Evolutionary conservation across 805 yeast species (phyloP).

Genomic region (Maudiozyma saulgeensis): DNA sequence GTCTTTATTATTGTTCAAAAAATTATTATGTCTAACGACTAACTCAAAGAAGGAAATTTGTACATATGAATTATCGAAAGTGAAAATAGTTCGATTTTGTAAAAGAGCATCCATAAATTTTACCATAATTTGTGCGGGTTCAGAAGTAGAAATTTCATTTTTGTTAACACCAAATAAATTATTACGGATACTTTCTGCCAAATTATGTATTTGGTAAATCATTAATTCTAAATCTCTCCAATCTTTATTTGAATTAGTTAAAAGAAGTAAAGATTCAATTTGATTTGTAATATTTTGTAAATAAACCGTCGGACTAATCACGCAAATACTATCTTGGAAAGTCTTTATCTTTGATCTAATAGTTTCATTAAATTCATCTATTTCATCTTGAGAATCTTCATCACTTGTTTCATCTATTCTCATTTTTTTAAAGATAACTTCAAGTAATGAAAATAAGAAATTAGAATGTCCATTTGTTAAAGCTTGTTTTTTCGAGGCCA

Average conservation of each 20-base stretch:
- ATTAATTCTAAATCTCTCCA: slow-evolving; percentile 89
- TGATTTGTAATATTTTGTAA: slow-evolving; percentile 51
- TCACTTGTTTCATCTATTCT: slow-evolving; percentile 69
- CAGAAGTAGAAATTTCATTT: slow-evolving; percentile 51
- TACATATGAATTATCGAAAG: slow-evolving; percentile 67
- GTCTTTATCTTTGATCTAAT: slow-evolving; percentile 57
- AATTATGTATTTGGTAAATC: slow-evolving; percentile 66
- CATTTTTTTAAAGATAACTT: slow-evolving; percentile 67
- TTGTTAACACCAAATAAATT: slow-evolving; percentile 66
- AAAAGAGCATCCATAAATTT: slow-evolving; percentile 24
- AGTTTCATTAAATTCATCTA: slow-evolving; percentile 71
- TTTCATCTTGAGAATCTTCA: slow-evolving; percentile 63
- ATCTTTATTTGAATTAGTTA: slow-evolving; percentile 26
- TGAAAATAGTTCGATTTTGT: slow-evolving; percentile 29
- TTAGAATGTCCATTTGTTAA: slow-evolving; percentile 35
- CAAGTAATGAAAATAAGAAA: slow-evolving; percentile 52
- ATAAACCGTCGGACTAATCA: slow-evolving; percentile 51
- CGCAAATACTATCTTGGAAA: slow-evolving; percentile 75
- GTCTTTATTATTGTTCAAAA: slow-evolving; percentile 33
- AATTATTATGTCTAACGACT: slow-evolving; percentile 65
- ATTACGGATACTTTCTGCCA: slow-evolving; percentile 70
- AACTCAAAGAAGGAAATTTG: slow-evolving; percentile 79
- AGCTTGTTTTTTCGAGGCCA: slow-evolving; percentile 29
- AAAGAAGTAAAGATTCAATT: slow-evolving; percentile 34
- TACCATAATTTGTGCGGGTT: slow-evolving; percentile 44